Evolutionary conservation across 768 basidiomycete genomes (phyloP), one percentile per base, ranked within the genome.

Genomic region (Kwoniella botswanensis): DNA sequence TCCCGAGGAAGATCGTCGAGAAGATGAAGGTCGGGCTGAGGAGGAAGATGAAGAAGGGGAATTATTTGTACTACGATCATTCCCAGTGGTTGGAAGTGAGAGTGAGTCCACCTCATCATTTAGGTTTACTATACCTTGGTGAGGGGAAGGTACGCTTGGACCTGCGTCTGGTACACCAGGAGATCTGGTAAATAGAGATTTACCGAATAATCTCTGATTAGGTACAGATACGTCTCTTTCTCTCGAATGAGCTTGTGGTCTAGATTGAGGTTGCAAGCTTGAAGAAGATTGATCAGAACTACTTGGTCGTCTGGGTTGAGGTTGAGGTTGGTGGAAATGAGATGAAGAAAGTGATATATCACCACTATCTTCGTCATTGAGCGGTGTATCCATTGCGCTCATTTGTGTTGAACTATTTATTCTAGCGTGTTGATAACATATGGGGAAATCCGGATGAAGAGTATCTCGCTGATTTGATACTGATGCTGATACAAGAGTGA

Each of bases 191-290:
- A 66, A 71, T 21, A 71, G 41, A 6, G 71, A 54, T 64, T 57
- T 62, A 35, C 71, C 65, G 24, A 71, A 65, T 42, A 66, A 41
- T 46, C 70, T 43, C 64, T 71, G 70, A 15, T 52, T 43, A 18
- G 70, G 70, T 15, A 59, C 62, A 1, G 70, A 65, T 3, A 71
- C 64, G 17, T 71, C 70, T 21, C 65, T 55, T 22, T 66, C 63
- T 22, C 70, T 60, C 2, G 57, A 63, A 53, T 63, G 29, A 13
- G 67, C 26, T 59, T 43, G 21, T 3, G 56, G 56, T 50, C 57
- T 10, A 0, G 26, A 52, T 9, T 42, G 41, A 60, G 12, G 15
- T 18, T 60, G 59, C 3, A 61, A 35, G 4, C 3, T 35, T 4
- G 35, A 35, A 35, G 35, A 17, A 43, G 15, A 6, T 61, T 18